Base-by-base conservation (phyloP, 1,284 basidiomycete genomes). In the Sporisorium scitamineum region DNA sequence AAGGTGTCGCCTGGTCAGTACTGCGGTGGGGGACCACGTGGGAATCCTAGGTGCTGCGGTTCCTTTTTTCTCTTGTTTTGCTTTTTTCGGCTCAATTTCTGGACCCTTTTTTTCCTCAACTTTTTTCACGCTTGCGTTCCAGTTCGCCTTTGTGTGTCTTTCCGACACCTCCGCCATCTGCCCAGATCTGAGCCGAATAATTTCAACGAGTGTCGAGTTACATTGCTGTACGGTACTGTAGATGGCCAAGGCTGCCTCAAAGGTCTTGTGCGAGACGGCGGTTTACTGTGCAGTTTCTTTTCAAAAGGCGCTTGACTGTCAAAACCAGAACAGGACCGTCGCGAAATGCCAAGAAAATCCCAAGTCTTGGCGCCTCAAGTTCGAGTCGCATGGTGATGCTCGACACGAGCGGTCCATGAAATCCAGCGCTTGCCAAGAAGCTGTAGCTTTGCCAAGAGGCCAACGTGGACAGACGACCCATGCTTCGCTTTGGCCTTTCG, bases 21-120 rank as follows among this genome's bases (percentile, higher is more conserved):
- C 90, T 90, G 91, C 88, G 90, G 90, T 91, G 90, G 91, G 90
- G 90, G 90, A 91, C 90, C 90, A 91, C 90, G 88, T 88, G 90
- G 90, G 90, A 91, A 91, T 91, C 90, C 90, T 90, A 88, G 90
- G 90, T 91, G 90, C 89, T 89, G 90, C 90, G 90, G 90, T 90
- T 90, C 88, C 88, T 78, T 53, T 57, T 55, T 57, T 48, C n/a
- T 22, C 11, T 42, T 3, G 37, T 39, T 39, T 39, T 39, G 5
- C 37, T 42, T 20, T 42, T 42, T 22, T 6, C 22, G 1, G n/a
- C 41, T n/a, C n/a, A n/a, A n/a, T 5, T 20, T 42, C 10, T 42
- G 3, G 5, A 20, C 22, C 41, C 41, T 20, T 20, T 20, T 42
- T 42, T 42, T 42, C 22, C 7, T 6, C 7, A 3, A 18, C n/a